Base-by-base conservation (phyloP, 495 filamentous ascomycete genomes). In the Endocarpon pusillum region DNA sequence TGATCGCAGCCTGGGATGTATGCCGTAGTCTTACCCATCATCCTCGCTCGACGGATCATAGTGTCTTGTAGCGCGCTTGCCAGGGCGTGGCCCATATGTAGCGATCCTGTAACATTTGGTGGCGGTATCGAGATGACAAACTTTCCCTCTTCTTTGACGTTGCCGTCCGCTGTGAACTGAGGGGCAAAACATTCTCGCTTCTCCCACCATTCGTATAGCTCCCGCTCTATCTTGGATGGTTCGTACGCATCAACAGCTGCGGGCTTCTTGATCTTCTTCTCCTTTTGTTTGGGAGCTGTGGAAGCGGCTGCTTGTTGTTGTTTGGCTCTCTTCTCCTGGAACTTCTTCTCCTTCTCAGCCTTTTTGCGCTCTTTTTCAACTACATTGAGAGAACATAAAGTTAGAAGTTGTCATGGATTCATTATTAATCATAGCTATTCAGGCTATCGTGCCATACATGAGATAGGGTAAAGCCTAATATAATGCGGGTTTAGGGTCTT, bases 111-210 rank as follows among this genome's bases (percentile, higher is more conserved):
- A 27, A 89, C 78, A 45, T 89, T 89, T 16, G 81, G 81, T 20
- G 81, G 81, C 27, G 81, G 81, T 21, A 72, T 67, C 0, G 69
- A 61, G 42, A 86, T 81, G 34, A 83, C 73, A 42, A 84, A 86
- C 39, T 61, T 61, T 22, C 78, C 77, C 41, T 62, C 64, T 3
- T 69, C 62, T 58, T 77, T 80, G 22, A 73, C 69, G 33, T 77
- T 69, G 40, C 68, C 70, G 48, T 83, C 69, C 31, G 55, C 44
- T 19, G 57, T 62, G 38, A 75, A 72, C 45, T 82, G 71, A 19
- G 81, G 81, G 53, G 71, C 60, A 57, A 85, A 84, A 54, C 82
- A 76, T 31, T 66, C 73, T 36, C 61, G 58, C 50, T 65, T 57
- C 45, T 73, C 67, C 69, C 70, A 73, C 68, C 68, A 73, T 16